Evolutionary conservation across 2,329 filamentous ascomycete genomes (phyloP).

Genomic region (Blumeriella jaapii): DNA sequence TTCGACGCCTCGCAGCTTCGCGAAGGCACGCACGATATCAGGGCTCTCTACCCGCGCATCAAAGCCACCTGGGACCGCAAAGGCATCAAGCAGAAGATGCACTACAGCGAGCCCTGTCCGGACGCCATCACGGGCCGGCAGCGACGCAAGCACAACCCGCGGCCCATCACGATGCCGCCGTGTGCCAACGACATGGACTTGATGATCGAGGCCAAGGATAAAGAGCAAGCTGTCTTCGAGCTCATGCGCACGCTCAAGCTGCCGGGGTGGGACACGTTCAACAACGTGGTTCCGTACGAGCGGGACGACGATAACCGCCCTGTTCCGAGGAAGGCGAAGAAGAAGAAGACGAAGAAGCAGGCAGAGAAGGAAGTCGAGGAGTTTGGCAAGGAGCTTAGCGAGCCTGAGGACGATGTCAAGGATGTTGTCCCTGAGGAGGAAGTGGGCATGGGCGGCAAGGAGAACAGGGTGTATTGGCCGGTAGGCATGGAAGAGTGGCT

Average conservation of each 20-base stretch:
- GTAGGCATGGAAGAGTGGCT: constrained; percentile 85
- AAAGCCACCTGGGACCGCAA: constrained; percentile 75
- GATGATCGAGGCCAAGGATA: constrained; percentile 99
- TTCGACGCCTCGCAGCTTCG: constrained; percentile 63
- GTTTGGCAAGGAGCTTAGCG: constrained; percentile 25
- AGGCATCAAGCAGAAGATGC: constrained; percentile 86
- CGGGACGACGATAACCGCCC: constrained; percentile 63
- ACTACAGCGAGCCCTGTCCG: constrained; percentile 75
- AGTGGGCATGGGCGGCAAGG: constrained; percentile 74
- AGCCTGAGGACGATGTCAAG: constrained; percentile 29
- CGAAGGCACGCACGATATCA: constrained; percentile 77
- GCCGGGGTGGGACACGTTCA: constrained; percentile 65
- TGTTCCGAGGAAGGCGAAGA: constrained; percentile 34
- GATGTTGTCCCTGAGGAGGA: constrained; percentile 43
- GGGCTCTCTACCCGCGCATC: constrained; percentile 64
- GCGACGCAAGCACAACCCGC: constrained; percentile 72
- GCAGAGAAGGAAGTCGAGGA: constrained; percentile 26
- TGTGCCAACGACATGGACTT: constrained; percentile 78
- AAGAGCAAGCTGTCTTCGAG: constrained; percentile 92
- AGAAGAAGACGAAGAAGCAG: constrained; percentile 32
- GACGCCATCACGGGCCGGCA: constrained; percentile 68
- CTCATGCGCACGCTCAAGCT: constrained; percentile 82
- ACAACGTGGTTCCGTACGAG: constrained; percentile 66
- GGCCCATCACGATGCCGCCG: constrained; percentile 70
- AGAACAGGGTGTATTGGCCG: constrained; percentile 82